These are phyloP conservation scores for Rhododendron ovatum DNA, from an alignment of 148 eudicot genomes.

Conservation along the genomic window DNA sequence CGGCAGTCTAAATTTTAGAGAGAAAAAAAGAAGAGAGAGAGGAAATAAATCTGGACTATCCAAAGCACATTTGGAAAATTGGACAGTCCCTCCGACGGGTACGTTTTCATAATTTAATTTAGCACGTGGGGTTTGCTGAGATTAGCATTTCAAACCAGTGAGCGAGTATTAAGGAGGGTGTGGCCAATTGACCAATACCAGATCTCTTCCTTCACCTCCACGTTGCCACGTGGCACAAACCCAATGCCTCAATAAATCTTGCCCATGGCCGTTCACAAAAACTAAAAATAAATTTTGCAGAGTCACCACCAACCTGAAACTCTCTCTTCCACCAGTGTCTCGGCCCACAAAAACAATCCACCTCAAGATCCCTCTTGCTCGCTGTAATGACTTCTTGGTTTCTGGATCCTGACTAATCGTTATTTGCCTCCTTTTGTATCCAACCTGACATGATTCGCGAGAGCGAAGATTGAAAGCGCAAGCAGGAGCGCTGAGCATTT, in stretches of 20 bases:
- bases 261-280: no score
- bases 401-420: constrained; percentile 5
- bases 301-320: background rate
- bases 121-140: background rate
- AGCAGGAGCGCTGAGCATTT: no score
- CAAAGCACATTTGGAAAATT: no score
- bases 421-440: background rate
- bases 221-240: constrained; percentile 4
- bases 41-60: no score
- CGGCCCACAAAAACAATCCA: background rate
- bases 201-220: background rate
- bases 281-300: no score
- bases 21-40: no score
- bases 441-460: no score
- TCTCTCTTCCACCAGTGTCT: background rate
- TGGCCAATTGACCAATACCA: background rate
- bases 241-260: background rate
- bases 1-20: no score
- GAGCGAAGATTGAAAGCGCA: no score
- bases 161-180: background rate
- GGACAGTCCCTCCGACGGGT: no score
- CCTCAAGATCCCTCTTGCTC: background rate
- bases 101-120: no score
- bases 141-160: background rate
- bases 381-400: constrained; percentile 6